Evolutionary conservation across 306 rosid species (phyloP).

Genomic region (Inga laurina): DNA sequence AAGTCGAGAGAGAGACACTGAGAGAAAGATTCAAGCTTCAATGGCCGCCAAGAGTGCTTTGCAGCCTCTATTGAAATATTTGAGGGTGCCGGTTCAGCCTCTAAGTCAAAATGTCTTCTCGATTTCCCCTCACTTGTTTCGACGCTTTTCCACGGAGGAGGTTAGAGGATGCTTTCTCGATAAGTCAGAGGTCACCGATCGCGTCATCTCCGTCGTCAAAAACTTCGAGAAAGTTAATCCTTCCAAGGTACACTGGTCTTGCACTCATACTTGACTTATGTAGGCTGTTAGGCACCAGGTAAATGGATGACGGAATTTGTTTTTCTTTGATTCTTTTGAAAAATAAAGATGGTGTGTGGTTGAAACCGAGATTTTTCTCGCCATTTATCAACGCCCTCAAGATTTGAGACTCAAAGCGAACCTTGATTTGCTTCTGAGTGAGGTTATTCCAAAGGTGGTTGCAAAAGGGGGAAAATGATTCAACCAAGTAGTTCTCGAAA

Average conservation of each 20-base stretch:
- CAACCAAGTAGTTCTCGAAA: background rate
- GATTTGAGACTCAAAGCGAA: background rate
- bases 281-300: background rate
- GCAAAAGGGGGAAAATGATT: background rate
- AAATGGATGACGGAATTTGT: background rate
- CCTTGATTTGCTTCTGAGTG: background rate
- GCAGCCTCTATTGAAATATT: constrained; percentile 52
- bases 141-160: constrained; percentile 76
- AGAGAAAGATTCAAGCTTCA: background rate
- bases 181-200: constrained; percentile 93
- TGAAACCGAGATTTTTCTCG: background rate
- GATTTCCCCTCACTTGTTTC: constrained; percentile 41
- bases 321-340: background rate
- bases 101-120: constrained; percentile 27
- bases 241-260: constrained; percentile 57
- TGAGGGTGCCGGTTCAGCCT: constrained; percentile 67
- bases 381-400: background rate
- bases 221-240: constrained; percentile 95
- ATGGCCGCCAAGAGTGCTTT: constrained; percentile 78
- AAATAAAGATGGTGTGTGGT: background rate
- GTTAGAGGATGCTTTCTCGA: constrained; percentile 81
- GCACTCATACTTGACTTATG: background rate
- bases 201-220: constrained; percentile 85
- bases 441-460: background rate
- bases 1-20: background rate